Base-by-base conservation (phyloP, 768 basidiomycete species). In the Paxillus involutus region DNA sequence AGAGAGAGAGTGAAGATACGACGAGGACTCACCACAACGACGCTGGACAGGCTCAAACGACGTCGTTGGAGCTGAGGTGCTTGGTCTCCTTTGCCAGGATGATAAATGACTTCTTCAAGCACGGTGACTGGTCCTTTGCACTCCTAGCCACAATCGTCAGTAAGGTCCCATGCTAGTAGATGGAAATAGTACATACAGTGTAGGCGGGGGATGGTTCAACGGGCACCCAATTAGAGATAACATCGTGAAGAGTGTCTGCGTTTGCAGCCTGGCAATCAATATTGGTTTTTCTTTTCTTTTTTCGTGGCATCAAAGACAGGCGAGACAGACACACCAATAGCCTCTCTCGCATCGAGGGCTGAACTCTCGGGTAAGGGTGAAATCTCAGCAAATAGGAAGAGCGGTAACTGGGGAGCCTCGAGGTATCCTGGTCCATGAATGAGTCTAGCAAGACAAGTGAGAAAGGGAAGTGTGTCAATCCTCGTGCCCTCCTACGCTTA, bases 361-460 rank as follows among this genome's bases (percentile, higher is more conserved):
- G 41, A 3, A 52, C 49, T 14, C 58, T 55, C 12, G 55, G 47
- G 39, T 59, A 56, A 9, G 58, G 58, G 14, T 59, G 55, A 30
- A 45, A 59, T 10, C 58, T 43, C 7, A 57, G 42, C 37, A 59
- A 36, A 24, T 59, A 37, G 3, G 55, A 59, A 2, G 51, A 45
- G 12, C 55, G 45, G 39, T 59, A 59, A 21, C 40, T 52, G 3
- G 55, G 58, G 10, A 59, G 41, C 3, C 49, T 47, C 33, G 10
- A 33, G 33, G 9, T 33, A 12, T 47, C 52, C 36, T 10, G 42
- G 29, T 44, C 33, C 17, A 19, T 57, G 12, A 19, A 37, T 14
- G 35, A 19, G 52, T 10, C 2, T 29, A 29, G 12, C 47, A 42
- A 26, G 41, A 19, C 33, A 40, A 44, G 19, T 14, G 11, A 17